phyloP scores from a whole-genome alignment of 106 monocot species.

The Phalaenopsis equestris region DNA sequence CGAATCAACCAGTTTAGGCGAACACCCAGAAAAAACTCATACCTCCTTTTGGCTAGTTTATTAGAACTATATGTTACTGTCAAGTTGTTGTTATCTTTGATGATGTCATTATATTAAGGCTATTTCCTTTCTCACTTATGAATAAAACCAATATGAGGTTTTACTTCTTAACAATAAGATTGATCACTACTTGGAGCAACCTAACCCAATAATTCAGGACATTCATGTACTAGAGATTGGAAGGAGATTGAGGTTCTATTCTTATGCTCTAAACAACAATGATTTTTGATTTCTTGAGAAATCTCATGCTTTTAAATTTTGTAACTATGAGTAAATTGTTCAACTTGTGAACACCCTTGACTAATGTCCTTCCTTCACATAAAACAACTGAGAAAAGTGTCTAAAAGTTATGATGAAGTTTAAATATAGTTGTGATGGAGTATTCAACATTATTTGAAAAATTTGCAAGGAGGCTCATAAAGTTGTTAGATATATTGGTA shows the following conservation, averaged over 20 bases:
- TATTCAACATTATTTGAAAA: neutral
- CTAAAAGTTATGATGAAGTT: neutral
- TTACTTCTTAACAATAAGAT: too few relatives aligned
- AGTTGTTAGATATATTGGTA: neutral
- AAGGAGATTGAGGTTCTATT: constrained; percentile 62
- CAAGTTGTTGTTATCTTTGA: too few relatives aligned
- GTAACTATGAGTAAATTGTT: neutral
- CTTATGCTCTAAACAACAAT: neutral
- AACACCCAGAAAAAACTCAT: too few relatives aligned
- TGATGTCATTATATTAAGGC: too few relatives aligned
- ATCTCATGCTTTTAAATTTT: neutral
- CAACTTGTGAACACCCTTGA: neutral
- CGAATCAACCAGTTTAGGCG: too few relatives aligned
- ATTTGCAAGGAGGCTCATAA: neutral
- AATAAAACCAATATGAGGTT: too few relatives aligned
- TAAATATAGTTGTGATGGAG: neutral
- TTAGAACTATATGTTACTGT: too few relatives aligned
- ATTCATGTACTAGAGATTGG: constrained; percentile 47
- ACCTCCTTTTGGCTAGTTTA: too few relatives aligned
- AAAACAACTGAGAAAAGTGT: neutral
- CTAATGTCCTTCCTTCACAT: neutral
- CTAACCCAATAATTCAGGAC: too few relatives aligned
- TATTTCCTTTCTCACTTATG: too few relatives aligned
- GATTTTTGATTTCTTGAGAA: neutral
- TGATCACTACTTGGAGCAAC: too few relatives aligned